A percentile compares a stretch with the other conserved stretches of the same genome.
These are phyloP conservation scores for Talaromyces nanjingensis DNA, from an alignment of 495 filamentous ascomycete genomes.

Conservation along the genomic window DNA sequence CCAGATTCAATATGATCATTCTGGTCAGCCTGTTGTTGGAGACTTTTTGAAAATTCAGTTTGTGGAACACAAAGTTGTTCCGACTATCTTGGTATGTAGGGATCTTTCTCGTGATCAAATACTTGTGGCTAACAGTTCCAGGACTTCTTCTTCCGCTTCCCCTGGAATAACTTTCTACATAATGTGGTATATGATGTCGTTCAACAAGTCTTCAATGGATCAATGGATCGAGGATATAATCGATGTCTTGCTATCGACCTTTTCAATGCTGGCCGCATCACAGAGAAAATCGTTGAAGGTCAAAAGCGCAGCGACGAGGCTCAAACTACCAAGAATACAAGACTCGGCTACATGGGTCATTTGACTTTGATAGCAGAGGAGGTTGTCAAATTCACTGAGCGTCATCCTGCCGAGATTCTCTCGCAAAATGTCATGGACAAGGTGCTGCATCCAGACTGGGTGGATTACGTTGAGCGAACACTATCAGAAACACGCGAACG, in stretches of 20 bases:
- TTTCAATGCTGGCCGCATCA: conserved; percentile 83
- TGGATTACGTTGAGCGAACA: conserved; percentile 90
- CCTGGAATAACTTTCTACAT: conserved; percentile 99
- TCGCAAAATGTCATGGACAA: conserved; percentile 79
- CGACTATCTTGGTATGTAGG: conserved; percentile 79
- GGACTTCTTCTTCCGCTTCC: conserved; percentile 97
- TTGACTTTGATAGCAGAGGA: conserved; percentile 96
- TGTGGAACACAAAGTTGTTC: conserved; percentile 88
- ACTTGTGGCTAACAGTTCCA: conserved; percentile 20
- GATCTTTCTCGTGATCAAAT: background rate
- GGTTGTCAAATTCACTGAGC: conserved; percentile 96
- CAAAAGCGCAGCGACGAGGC: conserved; percentile 80
- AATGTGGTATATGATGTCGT: conserved; percentile 99
- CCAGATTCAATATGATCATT: conserved; percentile 54
- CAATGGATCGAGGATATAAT: conserved; percentile 95
- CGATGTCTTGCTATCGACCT: conserved; percentile 87
- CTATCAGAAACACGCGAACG: conserved; percentile 90
- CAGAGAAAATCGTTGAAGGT: conserved; percentile 83
- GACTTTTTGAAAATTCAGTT: conserved; percentile 97
- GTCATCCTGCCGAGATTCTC: conserved; percentile 81
- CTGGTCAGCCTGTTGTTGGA: conserved; percentile 85
- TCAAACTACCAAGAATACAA: conserved; percentile 73
- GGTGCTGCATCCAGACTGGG: conserved; percentile 82
- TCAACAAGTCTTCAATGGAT: conserved; percentile 98
- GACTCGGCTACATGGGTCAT: conserved; percentile 98